Conservation (phyloP, 495 filamentous ascomycete species). For the Hypoxylon intermedium region DNA sequence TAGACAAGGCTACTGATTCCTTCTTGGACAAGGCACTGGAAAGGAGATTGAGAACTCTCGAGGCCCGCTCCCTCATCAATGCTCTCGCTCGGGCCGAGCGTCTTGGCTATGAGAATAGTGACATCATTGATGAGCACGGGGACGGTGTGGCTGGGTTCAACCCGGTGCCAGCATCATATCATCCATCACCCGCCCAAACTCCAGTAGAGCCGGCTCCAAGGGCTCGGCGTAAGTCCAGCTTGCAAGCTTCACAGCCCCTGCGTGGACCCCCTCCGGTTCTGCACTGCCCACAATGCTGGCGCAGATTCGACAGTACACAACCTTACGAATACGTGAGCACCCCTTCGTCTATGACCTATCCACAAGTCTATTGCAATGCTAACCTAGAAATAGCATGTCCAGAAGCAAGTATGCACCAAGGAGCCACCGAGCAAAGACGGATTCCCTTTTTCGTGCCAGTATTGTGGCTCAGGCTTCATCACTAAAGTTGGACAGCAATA, state of each 20-base stretch:
- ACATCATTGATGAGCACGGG: slow-evolving; percentile 49
- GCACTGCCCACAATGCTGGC: slow-evolving; percentile 51
- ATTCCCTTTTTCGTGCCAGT: slow-evolving; percentile 44
- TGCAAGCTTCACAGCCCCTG: background rate
- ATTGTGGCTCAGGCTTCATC: slow-evolving; percentile 52
- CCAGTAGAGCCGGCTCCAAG: background rate
- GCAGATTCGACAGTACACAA: slow-evolving; percentile 43
- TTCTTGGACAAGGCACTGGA: slow-evolving; percentile 57
- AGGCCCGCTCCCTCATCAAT: slow-evolving; percentile 56
- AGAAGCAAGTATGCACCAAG: slow-evolving; percentile 48
- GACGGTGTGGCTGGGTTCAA: slow-evolving; percentile 22
- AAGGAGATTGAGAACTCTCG: slow-evolving; percentile 54
- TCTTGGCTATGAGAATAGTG: slow-evolving; percentile 54
- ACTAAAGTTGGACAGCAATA: slow-evolving; percentile 42
- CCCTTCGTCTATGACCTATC: background rate
- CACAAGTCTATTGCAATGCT: slow-evolving; percentile 4
- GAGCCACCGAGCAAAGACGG: slow-evolving; percentile 38
- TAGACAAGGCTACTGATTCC: slow-evolving; percentile 50
- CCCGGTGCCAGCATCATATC: slow-evolving; percentile 22
- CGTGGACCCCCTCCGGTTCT: slow-evolving; percentile 16
- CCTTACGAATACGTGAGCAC: slow-evolving; percentile 54
- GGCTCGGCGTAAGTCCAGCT: slow-evolving; percentile 2
- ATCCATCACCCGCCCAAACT: slow-evolving; percentile 11
- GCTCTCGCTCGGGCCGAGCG: slow-evolving; percentile 58
- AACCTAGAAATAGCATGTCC: slow-evolving; percentile 44